phyloP scores from a whole-genome alignment of 148 eudicot species.

The Spergularia bocconei region DNA sequence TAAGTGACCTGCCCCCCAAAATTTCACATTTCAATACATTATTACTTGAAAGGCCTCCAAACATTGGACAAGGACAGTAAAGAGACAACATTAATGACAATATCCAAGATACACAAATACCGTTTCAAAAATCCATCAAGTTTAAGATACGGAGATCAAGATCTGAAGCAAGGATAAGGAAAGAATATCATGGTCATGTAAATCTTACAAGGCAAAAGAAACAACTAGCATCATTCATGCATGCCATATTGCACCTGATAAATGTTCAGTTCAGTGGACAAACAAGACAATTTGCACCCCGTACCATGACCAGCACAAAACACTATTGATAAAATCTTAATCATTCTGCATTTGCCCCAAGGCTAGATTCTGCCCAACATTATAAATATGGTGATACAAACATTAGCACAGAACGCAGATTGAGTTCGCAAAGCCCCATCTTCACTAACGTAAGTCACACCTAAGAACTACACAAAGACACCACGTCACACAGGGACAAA shows the following conservation, averaged over 20 bases:
- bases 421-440: no score
- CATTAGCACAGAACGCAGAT: no score
- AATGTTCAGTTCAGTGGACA: neutral
- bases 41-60: neutral
- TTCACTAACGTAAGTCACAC: no score
- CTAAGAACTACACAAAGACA: no score
- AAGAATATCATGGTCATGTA: neutral
- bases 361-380: neutral
- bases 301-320: neutral
- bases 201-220: neutral
- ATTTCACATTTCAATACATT: constrained; percentile 1
- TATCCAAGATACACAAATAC: neutral
- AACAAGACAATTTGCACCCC: no score
- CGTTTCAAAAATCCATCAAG: neutral
- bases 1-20: constrained; percentile 54
- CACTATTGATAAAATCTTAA: no score
- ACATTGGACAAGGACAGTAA: neutral
- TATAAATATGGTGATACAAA: no score
- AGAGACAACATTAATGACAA: neutral
- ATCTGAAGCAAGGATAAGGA: neutral
- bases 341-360: neutral
- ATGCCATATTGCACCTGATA: neutral
- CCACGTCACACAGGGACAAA: no score
- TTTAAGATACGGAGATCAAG: neutral
- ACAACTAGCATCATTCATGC: neutral